Evolutionary conservation across 1,284 basidiomycete species (phyloP).

Genomic region (Leccinum subspadiceum): DNA sequence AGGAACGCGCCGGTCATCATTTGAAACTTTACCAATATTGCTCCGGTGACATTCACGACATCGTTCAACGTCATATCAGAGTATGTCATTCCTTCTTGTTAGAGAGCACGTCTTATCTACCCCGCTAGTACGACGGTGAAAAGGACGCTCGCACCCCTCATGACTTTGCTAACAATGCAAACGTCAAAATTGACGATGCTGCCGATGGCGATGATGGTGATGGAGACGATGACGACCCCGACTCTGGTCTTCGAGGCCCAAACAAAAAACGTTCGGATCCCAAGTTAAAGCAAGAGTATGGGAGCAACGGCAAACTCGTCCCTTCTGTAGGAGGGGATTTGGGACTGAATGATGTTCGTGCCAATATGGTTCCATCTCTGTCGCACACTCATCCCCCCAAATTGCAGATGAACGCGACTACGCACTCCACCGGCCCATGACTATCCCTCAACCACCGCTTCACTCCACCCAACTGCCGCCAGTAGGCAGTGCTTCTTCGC

Average conservation of each 20-base stretch:
- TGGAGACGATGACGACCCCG: conserved; percentile 32
- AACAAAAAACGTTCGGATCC: conserved; percentile 26
- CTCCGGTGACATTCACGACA: conserved; percentile 51
- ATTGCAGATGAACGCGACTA: conserved; percentile 30
- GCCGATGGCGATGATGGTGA: conserved; percentile 45
- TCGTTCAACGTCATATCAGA: conserved; percentile 48
- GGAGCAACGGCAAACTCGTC: conserved; percentile 17
- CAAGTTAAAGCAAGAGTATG: conserved; percentile 33
- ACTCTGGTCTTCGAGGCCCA: conserved; percentile 22
- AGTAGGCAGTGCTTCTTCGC: conserved; percentile 19
- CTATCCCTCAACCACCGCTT: conserved; percentile 33
- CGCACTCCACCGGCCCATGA: conserved; percentile 30
- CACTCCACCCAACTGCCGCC: conserved; percentile 30
- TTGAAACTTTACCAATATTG: conserved; percentile 65
- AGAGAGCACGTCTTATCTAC: not conserved
- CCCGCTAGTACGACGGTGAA: conserved; percentile 50
- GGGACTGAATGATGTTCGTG: conserved; percentile 30
- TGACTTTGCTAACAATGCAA: conserved; percentile 42
- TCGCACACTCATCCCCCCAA: conserved; percentile 5
- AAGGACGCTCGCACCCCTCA: conserved; percentile 47
- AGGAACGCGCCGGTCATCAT: conserved; percentile 54
- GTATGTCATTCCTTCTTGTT: conserved; percentile 30
- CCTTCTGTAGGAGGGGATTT: conserved; percentile 21
- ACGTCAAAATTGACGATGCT: conserved; percentile 38
- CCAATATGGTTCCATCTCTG: not conserved